Evolutionary conservation across 1,284 basidiomycete genomes (phyloP).

Genomic region (Cyathus olla): DNA sequence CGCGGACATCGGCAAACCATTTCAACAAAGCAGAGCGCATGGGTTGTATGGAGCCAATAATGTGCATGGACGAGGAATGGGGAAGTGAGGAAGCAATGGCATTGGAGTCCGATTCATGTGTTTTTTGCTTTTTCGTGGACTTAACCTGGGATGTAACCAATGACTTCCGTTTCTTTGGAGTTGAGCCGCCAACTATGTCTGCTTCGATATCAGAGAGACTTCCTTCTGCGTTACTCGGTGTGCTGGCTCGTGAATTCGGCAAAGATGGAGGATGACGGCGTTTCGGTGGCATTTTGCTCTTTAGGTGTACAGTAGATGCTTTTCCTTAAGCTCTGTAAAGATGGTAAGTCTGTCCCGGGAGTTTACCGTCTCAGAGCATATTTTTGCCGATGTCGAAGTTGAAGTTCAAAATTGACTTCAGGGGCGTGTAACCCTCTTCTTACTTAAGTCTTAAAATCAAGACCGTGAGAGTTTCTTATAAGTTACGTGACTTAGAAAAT

Average conservation of each 20-base stretch:
- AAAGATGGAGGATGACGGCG: not conserved
- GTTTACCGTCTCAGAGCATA: no score
- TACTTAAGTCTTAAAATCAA: no score
- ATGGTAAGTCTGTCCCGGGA: no score
- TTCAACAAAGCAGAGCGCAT: constrained; percentile 61
- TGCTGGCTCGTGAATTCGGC: no score
- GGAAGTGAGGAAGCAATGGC: not conserved
- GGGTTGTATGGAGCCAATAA: constrained; percentile 42
- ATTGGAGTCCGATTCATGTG: no score
- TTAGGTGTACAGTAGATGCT: not conserved
- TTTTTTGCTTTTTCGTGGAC: constrained; percentile 1
- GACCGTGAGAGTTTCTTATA: no score
- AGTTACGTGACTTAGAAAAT: no score
- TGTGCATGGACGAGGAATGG: constrained; percentile 47
- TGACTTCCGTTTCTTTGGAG: not conserved
- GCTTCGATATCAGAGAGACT: not conserved
- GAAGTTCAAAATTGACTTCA: no score
- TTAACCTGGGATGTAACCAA: not conserved
- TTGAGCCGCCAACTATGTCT: not conserved
- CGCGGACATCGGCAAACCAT: constrained; percentile 79
- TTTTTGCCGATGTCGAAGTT: no score
- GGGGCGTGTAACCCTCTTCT: no score
- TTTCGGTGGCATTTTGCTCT: not conserved
- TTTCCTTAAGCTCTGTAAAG: no score
- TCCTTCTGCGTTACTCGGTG: no score